Conservation (phyloP, 2,329 filamentous ascomycete genomes). For the Lachnellula occidentalis region DNA sequence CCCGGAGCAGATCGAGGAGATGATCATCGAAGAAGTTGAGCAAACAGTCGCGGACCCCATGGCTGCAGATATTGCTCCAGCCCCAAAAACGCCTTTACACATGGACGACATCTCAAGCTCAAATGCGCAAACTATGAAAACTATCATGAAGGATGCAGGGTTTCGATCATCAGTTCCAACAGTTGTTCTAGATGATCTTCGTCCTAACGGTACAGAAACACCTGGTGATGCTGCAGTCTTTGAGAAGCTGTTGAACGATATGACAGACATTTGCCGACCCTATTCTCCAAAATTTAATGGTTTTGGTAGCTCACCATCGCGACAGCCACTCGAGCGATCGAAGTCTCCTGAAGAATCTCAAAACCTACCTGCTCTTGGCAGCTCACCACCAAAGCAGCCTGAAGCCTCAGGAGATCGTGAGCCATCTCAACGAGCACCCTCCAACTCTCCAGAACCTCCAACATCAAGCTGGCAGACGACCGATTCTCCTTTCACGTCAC, state of each 20-base stretch:
- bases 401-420: not conserved
- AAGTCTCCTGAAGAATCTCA: constrained; percentile 2
- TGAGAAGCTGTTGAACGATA: constrained; percentile 19
- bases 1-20: constrained; percentile 5
- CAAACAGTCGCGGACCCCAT: not conserved
- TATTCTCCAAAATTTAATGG: constrained; percentile 31
- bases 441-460: constrained; percentile 5
- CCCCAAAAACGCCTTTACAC: not conserved
- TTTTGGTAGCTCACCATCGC: constrained; percentile 26
- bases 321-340: constrained; percentile 4
- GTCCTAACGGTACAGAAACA: constrained; percentile 23
- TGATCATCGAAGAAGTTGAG: not conserved
- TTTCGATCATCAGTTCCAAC: constrained; percentile 42
- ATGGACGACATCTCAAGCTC: constrained; percentile 20
- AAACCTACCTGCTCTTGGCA: not conserved
- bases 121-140: constrained; percentile 36
- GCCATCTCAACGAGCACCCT: not conserved
- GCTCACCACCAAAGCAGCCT: not conserved
- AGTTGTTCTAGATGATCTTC: constrained; percentile 28
- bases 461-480: constrained; percentile 25
- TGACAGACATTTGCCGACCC: constrained; percentile 15
- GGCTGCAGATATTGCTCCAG: not conserved
- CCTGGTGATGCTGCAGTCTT: constrained; percentile 22
- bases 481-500: not conserved
- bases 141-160: constrained; percentile 43